These are phyloP conservation scores for Coffea eugenioides DNA, from an alignment of 257 asterid genomes.

Conservation along the genomic window DNA sequence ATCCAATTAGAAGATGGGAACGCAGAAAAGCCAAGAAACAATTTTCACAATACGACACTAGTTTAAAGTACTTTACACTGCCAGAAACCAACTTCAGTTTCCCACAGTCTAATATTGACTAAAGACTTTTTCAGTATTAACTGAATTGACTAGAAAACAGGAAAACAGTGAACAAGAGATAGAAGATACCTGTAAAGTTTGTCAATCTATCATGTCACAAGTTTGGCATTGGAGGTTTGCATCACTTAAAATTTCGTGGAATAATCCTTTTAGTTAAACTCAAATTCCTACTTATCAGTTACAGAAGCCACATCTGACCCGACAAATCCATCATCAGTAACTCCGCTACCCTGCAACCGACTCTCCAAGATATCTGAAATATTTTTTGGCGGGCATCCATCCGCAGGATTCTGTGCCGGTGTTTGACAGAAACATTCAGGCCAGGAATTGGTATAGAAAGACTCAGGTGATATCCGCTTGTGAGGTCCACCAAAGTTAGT, in stretches of 20 bases:
- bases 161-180: background rate
- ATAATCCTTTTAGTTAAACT: background rate
- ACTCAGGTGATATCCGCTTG: conserved; percentile 77
- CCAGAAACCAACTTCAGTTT: background rate
- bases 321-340: background rate
- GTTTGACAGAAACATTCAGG: conserved; percentile 95
- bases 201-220: background rate
- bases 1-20: no score
- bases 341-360: conserved; percentile 11
- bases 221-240: conserved; percentile 1
- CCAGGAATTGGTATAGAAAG: conserved; percentile 92
- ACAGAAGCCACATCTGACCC: conserved; percentile 6
- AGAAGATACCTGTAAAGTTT: conserved; percentile 16
- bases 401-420: conserved; percentile 57
- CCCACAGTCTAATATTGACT: background rate
- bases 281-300: conserved; percentile 10
- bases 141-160: background rate
- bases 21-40: background rate
- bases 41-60: background rate
- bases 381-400: conserved; percentile 55
- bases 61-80: background rate
- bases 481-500: conserved; percentile 95
- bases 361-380: conserved; percentile 20
- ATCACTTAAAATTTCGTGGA: background rate
- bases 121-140: background rate